Evolutionary conservation across 2,329 filamentous ascomycete species (phyloP).

Genomic region (Sporothrix inflata): DNA sequence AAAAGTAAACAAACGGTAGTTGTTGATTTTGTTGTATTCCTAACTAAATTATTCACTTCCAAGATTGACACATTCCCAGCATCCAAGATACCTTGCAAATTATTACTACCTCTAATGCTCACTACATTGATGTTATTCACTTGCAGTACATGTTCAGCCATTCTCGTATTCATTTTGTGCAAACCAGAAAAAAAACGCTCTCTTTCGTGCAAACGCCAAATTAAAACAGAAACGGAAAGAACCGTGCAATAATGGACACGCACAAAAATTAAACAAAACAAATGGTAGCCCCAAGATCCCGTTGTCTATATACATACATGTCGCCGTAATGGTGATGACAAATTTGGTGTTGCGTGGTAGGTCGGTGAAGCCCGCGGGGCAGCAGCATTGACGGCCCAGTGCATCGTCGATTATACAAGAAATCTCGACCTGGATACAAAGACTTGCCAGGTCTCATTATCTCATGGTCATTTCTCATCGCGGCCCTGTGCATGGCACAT

Average conservation of each 20-base stretch:
- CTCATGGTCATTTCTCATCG: neutral
- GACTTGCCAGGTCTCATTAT: neutral
- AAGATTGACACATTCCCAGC: neutral
- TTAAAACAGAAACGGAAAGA: slow-evolving; percentile 17
- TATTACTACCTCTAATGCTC: neutral
- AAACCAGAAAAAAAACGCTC: slow-evolving; percentile 19
- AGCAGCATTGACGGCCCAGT: neutral
- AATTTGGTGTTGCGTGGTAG: slow-evolving; percentile 3
- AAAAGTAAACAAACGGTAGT: neutral
- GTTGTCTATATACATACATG: slow-evolving; percentile 29
- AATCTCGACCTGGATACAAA: neutral
- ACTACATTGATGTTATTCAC: neutral
- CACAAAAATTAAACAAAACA: slow-evolving; percentile 19
- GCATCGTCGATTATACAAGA: neutral
- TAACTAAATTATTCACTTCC: slow-evolving; percentile 1
- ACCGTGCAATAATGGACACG: slow-evolving; percentile 17
- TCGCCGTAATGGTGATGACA: slow-evolving; percentile 6
- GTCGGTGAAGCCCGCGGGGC: neutral
- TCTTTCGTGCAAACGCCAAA: slow-evolving; percentile 26
- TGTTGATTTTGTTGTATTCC: neutral
- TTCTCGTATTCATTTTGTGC: neutral
- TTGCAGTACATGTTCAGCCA: slow-evolving; percentile 2
- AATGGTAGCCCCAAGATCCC: slow-evolving; percentile 19
- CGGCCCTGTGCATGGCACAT: neutral
- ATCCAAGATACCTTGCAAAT: neutral